Conservation (phyloP, 2,329 filamentous ascomycete species). For the Neonectria neomacrospora region DNA sequence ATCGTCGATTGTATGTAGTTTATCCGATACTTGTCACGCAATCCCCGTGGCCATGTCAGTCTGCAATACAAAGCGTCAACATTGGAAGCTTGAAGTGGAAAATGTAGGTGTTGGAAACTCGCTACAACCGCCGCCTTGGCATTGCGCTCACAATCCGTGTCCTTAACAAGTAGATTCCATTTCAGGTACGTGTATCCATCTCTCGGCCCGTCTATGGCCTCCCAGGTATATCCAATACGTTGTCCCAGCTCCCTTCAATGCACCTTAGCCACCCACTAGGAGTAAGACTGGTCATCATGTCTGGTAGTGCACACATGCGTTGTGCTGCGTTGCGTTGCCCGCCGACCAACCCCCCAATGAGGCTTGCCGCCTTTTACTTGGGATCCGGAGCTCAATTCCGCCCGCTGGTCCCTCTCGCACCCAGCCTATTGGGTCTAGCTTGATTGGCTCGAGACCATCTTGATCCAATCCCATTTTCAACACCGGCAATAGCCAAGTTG, state of each 20-base stretch:
- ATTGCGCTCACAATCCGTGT: conserved; percentile 9
- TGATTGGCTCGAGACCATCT: neutral
- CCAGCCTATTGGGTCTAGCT: neutral
- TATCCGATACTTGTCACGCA: too few species aligned
- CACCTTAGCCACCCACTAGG: conserved; percentile 12
- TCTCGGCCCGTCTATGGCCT: conserved; percentile 21
- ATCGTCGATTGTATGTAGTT: too few species aligned
- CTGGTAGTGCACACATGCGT: neutral
- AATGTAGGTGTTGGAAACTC: neutral
- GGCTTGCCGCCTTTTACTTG: neutral
- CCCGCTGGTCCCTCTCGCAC: neutral
- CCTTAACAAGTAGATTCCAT: conserved; percentile 1
- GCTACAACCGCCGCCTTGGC: conserved; percentile 13
- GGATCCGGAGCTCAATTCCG: neutral
- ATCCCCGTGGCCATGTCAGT: too few species aligned
- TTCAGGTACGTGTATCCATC: conserved; percentile 29
- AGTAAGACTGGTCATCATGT: neutral
- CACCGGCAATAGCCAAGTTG: conserved; percentile 10
- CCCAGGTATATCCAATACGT: conserved; percentile 38
- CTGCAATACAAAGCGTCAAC: neutral
- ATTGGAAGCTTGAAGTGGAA: neutral
- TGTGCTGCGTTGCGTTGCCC: neutral
- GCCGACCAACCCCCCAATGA: neutral
- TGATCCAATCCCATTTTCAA: conserved; percentile 1
- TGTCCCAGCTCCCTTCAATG: conserved; percentile 19